Percentiles rank a stretch among this genome's conserved stretches.
Evolutionary conservation across 2,329 filamentous ascomycete species (phyloP).

Genomic region (Colletotrichum tabaci): DNA sequence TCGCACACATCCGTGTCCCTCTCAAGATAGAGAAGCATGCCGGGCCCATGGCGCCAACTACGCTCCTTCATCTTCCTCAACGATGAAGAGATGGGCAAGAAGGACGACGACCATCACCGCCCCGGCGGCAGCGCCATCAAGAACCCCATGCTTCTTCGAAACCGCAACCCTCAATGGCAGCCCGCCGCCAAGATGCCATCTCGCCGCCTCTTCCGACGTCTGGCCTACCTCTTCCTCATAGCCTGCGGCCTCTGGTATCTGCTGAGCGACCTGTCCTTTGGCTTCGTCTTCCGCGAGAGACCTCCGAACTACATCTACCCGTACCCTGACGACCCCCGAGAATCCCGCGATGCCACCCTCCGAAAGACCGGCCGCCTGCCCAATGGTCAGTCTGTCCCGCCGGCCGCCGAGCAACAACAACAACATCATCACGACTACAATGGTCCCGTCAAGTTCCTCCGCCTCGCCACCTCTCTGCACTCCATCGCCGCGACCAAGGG

Average conservation of each 20-base stretch:
- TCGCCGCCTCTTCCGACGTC: conserved; percentile 69
- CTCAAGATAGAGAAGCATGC: conserved; percentile 51
- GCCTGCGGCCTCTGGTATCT: conserved; percentile 73
- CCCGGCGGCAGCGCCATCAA: conserved; percentile 35
- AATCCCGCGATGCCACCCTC: conserved; percentile 27
- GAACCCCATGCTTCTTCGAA: conserved; percentile 45
- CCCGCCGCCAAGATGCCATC: conserved; percentile 58
- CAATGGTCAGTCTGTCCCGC: conserved; percentile 41
- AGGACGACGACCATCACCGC: conserved; percentile 69
- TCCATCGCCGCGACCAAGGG: conserved; percentile 70
- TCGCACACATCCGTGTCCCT: neutral
- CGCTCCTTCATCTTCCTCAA: conserved; percentile 60
- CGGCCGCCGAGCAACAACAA: conserved; percentile 36
- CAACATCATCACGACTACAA: conserved; percentile 65
- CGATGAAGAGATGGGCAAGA: conserved; percentile 72
- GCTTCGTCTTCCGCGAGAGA: conserved; percentile 49
- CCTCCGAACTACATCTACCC: conserved; percentile 56
- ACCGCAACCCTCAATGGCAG: conserved; percentile 56
- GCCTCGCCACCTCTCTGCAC: conserved; percentile 75
- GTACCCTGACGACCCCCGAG: conserved; percentile 40
- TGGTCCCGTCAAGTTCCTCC: conserved; percentile 78
- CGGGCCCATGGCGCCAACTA: conserved; percentile 50
- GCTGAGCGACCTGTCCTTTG: conserved; percentile 72
- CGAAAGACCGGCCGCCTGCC: conserved; percentile 16
- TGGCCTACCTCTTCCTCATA: conserved; percentile 64